Base-by-base conservation (phyloP, 805 yeast genomes). In the Myxozyma mucilagina region DNA sequence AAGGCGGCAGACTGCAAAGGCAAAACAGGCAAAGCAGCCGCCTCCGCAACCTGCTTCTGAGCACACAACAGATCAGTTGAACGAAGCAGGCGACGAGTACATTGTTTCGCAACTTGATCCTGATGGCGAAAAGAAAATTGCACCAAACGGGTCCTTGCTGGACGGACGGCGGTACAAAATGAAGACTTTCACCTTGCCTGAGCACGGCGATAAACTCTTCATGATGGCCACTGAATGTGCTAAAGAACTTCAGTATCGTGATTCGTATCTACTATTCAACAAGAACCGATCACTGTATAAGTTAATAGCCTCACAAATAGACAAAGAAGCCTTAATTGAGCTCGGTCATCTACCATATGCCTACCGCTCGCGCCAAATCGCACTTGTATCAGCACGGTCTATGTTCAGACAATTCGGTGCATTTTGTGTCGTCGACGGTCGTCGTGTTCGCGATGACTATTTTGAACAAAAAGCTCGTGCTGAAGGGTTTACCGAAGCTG, bases 391-490 rank as follows among this genome's bases (percentile, higher is more conserved):
- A 11, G 80, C 82, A 2, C 75, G 78, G 48, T 75, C 80, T 1
- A 75, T 81, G 48, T 84, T 71, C 65, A 72, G 82, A 55, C 74
- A 74, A 50, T 83, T 81, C 70, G 87, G 87, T 39, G 82, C 86
- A 0, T 72, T 82, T 24, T 69, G 80, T 1, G 69, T 84, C 20
- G 71, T 72, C 1, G 69, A 72, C n/a, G 87, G 87, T 6, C 71
- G 72, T 41, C 75, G 86, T 59, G 74, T 83, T 3, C 62, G 70
- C 2, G 87, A 83, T 69, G 87, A 83, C 69, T 83, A 84, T 68
- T 84, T 84, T 84, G 86, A 82, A 63, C 73, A 73, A 3, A 66
- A 72, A 3, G 79, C 79, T 0, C 71, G 69, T 42, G 74, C 73
- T 18, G 80, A 80, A 61, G 80, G 80, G 0, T 78, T 80, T 53